A percentile compares a stretch with the other conserved stretches of the same genome.
These are phyloP conservation scores for Aspergillus olivimuriae DNA, from an alignment of 495 filamentous ascomycete species.

Conservation along the genomic window DNA sequence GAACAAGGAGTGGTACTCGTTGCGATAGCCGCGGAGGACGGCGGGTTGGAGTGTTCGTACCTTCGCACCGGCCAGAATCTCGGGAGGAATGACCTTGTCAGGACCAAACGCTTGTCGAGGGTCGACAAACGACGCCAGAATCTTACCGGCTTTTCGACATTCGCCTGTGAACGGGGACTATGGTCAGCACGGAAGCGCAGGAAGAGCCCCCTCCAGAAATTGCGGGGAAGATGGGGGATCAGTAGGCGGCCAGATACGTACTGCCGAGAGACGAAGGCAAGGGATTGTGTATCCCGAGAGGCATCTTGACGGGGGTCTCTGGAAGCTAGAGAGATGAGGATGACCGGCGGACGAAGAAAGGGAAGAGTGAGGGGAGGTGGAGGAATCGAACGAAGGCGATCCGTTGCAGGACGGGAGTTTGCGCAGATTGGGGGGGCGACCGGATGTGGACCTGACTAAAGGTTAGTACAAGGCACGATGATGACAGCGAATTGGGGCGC, in stretches of 20 bases:
- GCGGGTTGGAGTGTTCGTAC: slow-evolving; percentile 41
- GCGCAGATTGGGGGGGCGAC: slow-evolving; percentile 24
- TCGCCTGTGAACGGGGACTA: slow-evolving; percentile 49
- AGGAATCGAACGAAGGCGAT: slow-evolving; percentile 13
- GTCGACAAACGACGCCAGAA: slow-evolving; percentile 90
- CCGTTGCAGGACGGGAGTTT: slow-evolving; percentile 14
- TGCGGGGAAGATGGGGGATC: slow-evolving; percentile 38
- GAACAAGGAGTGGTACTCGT: too few relatives aligned
- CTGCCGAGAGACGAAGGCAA: slow-evolving; percentile 60
- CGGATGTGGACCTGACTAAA: slow-evolving; percentile 28
- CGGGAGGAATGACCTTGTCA: slow-evolving; percentile 94
- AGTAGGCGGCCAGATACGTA: slow-evolving; percentile 28
- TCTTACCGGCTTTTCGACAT: slow-evolving; percentile 88
- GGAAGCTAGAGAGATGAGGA: slow-evolving; percentile 3
- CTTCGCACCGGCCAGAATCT: slow-evolving; percentile 86
- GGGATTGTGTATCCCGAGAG: slow-evolving; percentile 62
- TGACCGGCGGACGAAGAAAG: neutral
- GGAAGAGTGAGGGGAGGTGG: slow-evolving; percentile 3
- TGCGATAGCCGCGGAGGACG: too few relatives aligned
- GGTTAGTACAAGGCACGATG: neutral
- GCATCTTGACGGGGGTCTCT: slow-evolving; percentile 34
- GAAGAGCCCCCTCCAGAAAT: slow-evolving; percentile 10
- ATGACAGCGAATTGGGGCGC: too few relatives aligned
- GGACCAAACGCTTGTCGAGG: slow-evolving; percentile 91
- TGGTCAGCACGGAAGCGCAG: slow-evolving; percentile 22